Evolutionary conservation across 345 rosid genomes (phyloP), one percentile per base, ranked within the genome.

Genomic region (Bruguiera gymnorhiza): DNA sequence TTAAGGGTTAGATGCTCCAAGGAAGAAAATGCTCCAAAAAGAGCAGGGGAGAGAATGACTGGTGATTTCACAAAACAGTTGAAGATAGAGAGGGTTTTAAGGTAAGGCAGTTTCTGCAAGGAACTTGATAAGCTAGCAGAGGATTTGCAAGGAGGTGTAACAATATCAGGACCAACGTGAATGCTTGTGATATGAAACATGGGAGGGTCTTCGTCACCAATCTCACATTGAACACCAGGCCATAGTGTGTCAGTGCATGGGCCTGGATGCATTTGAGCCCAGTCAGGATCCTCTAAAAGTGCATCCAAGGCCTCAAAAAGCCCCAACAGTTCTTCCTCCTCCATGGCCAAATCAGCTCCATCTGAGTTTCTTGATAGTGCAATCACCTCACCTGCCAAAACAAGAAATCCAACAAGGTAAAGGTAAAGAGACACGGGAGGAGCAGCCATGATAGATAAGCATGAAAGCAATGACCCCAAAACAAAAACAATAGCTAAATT

Each of bases 191-290:
- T 77, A 78, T 82, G 87, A 66, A 82, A 79, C 54, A 69, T 51
- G 50, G 67, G 62, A 57, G 75, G 71, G 68, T 73, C 71, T 59
- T 74, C 64, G 11, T 66, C 69, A 60, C 70, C 74, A 61, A 79
- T 60, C 80, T 82, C 85, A 71, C 85, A 84, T 62, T 75, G 79
- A 66, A 82, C 61, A 23, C 84, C 84, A 70, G 82, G 85, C 87
- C 87, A 82, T 73, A 81, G 87, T 8, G 85, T 84, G 62, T 82
- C 79, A n/a, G 76, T 77, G 66, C 87, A 84, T 62, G 87, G 87
- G 31, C 70, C 65, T 31, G 83, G 83, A 52, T 84, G 83, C 34
- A 58, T 37, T 59, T 71, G 62, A 15, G 81, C 65, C 85, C 85
- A 81, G 16, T 60, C 61, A 37, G 82, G 82, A 60, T 84, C 82